Base-by-base conservation (phyloP, 108 stramenopile genomes). In the Conticribra weissflogii region DNA sequence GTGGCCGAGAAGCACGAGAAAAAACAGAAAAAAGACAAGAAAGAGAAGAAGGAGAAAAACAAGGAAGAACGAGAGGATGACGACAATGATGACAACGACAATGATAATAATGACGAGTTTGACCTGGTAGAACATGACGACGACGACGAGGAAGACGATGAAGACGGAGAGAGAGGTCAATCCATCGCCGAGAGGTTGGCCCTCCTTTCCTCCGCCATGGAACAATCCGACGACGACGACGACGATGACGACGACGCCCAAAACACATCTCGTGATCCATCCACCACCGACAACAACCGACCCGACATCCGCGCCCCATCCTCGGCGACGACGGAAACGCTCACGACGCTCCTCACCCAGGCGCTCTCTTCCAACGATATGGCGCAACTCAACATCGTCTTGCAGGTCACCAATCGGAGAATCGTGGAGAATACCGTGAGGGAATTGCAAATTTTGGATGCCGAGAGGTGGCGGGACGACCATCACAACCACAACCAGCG, bases 171-270 rank as follows among this genome's bases (percentile, higher is more conserved):
- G 7, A 59, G 54, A 30, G 59, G 66, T 2, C 71, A 79, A 33
- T 78, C 53, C 34, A 78, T 81, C 27, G 81, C 81, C 14, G 81
- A 81, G 19, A 63, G 81, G 47, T 57, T 81, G 72, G 76, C 76
- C 16, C 51, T 78, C 36, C 71, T 81, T 18, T 74, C 81, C 19
- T 78, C 81, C 25, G 81, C 80, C n/a, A 81, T 78, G 80, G 76
- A 72, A 34, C 51, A 66, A 51, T 52, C 56, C 15, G 75, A 79
- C 15, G 71, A 72, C 22, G 74, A 76, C 23, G 72, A 72, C 2
- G 71, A 59, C 18, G 65, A 56, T 14, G 71, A 81, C 0, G 63
- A 72, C 3, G 80, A 77, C 1, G 61, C 57, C 9, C 9, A 19
- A 52, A 54, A 31, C 36, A 17, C 51, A 29, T 24, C 29, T 51